Percentiles rank a stretch among this genome's conserved stretches.
Conservation (phyloP, 163 green algal species). For the Chlorella variabilis region DNA sequence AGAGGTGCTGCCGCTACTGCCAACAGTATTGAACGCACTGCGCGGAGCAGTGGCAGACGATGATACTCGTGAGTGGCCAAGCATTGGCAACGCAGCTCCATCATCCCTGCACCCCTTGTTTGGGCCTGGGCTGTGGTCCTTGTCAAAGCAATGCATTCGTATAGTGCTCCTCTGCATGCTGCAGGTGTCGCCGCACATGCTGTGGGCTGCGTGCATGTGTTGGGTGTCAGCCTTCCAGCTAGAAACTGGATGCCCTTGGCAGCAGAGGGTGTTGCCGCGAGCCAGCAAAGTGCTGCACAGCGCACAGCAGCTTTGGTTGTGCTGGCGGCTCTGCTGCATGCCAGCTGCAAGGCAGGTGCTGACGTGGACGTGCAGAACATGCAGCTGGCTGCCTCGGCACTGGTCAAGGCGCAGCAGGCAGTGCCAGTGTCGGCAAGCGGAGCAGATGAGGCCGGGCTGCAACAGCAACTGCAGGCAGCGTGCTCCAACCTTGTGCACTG, state of each 20-base stretch:
- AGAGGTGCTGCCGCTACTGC: conserved; percentile 38
- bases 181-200: conserved; percentile 17
- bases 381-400: conserved; percentile 5
- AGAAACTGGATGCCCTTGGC: conserved; percentile 58
- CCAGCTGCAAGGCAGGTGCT: conserved; percentile 45
- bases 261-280: conserved; percentile 48
- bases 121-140: conserved; percentile 6
- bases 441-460: neutral
- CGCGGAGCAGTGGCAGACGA: conserved; percentile 55
- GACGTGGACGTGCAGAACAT: conserved; percentile 2
- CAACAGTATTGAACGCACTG: conserved; percentile 31
- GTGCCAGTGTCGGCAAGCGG: neutral
- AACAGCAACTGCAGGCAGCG: conserved; percentile 20
- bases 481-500: conserved; percentile 20
- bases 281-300: conserved; percentile 35
- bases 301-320: conserved; percentile 69
- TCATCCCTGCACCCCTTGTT: no score
- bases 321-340: conserved; percentile 64
- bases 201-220: conserved; percentile 47
- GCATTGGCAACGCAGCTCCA: no score
- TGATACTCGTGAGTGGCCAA: conserved; percentile 47
- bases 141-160: no score
- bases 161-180: no score
- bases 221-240: conserved; percentile 52
- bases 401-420: neutral